Conservation (phyloP, 768 basidiomycete genomes). For the Suillus alpinus region DNA sequence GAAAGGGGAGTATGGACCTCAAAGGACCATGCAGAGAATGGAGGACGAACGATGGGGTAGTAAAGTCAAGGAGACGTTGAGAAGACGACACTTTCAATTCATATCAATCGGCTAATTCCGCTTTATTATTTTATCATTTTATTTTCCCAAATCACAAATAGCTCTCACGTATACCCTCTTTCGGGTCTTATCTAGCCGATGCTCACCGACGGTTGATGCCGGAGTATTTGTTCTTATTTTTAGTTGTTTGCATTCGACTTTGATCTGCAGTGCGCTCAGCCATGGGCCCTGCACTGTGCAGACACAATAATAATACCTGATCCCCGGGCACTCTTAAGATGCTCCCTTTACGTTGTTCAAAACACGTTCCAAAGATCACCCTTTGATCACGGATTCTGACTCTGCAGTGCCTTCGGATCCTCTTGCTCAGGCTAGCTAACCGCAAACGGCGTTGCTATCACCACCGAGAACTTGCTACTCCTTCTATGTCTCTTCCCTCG, state of each 20-base stretch:
- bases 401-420: not conserved
- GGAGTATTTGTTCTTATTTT: not conserved
- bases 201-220: slow-evolving; percentile 11
- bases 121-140: slow-evolving; percentile 9
- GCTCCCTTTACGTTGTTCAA: not conserved
- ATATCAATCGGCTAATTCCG: slow-evolving; percentile 29
- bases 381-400: slow-evolving; percentile 1
- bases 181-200: slow-evolving; percentile 27
- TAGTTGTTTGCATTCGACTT: not conserved
- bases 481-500: not conserved
- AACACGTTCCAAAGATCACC: not conserved
- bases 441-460: slow-evolving; percentile 9
- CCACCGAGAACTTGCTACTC: slow-evolving; percentile 2
- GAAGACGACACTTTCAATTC: slow-evolving; percentile 25
- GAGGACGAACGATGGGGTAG: slow-evolving; percentile 7
- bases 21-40: slow-evolving; percentile 35
- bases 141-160: slow-evolving; percentile 7
- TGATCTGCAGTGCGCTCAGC: not conserved
- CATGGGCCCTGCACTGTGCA: not conserved
- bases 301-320: not conserved
- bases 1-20: slow-evolving; percentile 25
- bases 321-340: not conserved
- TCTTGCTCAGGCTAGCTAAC: not conserved
- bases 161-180: slow-evolving; percentile 10
- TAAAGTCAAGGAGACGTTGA: slow-evolving; percentile 6